Base-by-base conservation (phyloP, 805 yeast species). In the Myxozyma lipomycoides region DNA sequence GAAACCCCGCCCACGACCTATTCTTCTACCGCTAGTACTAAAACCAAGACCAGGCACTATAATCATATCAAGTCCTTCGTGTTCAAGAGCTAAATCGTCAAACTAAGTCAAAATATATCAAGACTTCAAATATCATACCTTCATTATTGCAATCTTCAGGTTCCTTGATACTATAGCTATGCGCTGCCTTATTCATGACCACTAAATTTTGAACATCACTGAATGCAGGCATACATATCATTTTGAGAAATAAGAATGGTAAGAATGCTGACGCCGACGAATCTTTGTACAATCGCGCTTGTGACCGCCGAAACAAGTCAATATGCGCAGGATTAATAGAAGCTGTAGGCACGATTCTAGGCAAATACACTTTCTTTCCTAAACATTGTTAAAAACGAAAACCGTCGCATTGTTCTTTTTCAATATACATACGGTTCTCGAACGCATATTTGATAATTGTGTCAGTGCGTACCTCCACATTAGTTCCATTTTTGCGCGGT, bases 1-100 rank as follows among this genome's bases (percentile, higher is more conserved):
- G 66, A 79, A 89, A 0, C 97, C 98, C 3, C 83, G 91, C 1
- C 98, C 98, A 64, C 88, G 95, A 1, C 98, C 98, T 46, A 91
- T 64, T 47, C 98, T 66, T 10, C 71, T 65, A 21, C 81, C 61
- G 10, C 63, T 56, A 10, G 34, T 57, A 1, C 86, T 76, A 66
- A 86, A 90, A 0, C 86, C 96, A 1, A 91, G 83, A 0, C 95
- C 97, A 0, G 98, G 98, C 0, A 91, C 73, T 4, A 91, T 67
- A 4, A 91, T 70, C 7, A 91, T 61, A 59, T 91, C 97, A 21
- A 91, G 67, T 0, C 78, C 81, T 2, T 56, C 62, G 0, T 61
- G 66, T 2, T 59, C 61, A 12, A 54, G 45, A 9, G 63, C 64
- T 4, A 44, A 9, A 28, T 7, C 7, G 32, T 28, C 21, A 43